Evolutionary conservation across 345 rosid species (phyloP).

Genomic region (Theobroma cacao): DNA sequence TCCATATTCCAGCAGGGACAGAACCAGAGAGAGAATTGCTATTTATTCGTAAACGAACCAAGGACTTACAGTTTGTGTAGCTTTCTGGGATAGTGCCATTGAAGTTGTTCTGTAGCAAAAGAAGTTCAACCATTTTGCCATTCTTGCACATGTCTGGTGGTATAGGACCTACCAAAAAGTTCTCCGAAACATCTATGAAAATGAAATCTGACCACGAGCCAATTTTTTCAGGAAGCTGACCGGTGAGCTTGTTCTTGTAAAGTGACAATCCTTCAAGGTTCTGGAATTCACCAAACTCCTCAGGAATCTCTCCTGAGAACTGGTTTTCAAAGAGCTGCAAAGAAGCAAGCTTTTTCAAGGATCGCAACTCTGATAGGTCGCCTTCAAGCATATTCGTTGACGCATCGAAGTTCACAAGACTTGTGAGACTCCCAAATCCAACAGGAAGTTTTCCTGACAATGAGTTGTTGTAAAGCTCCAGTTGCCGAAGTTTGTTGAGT

Average conservation of each 20-base stretch:
- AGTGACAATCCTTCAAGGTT: conserved; percentile 51
- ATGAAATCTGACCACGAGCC: conserved; percentile 57
- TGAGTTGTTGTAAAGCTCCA: conserved; percentile 70
- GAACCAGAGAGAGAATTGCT: conserved; percentile 64
- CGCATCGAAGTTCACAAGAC: conserved; percentile 51
- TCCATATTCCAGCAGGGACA: conserved; percentile 70
- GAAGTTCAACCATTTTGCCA: conserved; percentile 52
- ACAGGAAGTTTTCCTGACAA: conserved; percentile 61
- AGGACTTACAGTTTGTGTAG: conserved; percentile 50
- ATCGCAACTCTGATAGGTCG: conserved; percentile 50
- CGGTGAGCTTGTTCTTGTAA: conserved; percentile 64
- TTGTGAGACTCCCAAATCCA: conserved; percentile 58
- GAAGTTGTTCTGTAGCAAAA: conserved; percentile 64
- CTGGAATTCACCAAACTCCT: conserved; percentile 63
- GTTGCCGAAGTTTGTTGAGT: conserved; percentile 51
- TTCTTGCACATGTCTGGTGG: conserved; percentile 86
- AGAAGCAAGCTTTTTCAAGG: conserved; percentile 48
- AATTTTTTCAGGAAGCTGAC: conserved; percentile 57
- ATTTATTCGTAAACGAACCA: conserved; percentile 57
- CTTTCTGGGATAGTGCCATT: conserved; percentile 58
- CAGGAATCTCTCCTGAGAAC: conserved; percentile 65
- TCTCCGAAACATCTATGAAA: conserved; percentile 74
- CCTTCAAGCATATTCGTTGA: conserved; percentile 65
- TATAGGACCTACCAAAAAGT: conserved; percentile 62
- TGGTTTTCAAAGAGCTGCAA: conserved; percentile 58